Evolutionary conservation across 169 alveolate species (phyloP).

Genomic region (Miamiensis avidus): DNA sequence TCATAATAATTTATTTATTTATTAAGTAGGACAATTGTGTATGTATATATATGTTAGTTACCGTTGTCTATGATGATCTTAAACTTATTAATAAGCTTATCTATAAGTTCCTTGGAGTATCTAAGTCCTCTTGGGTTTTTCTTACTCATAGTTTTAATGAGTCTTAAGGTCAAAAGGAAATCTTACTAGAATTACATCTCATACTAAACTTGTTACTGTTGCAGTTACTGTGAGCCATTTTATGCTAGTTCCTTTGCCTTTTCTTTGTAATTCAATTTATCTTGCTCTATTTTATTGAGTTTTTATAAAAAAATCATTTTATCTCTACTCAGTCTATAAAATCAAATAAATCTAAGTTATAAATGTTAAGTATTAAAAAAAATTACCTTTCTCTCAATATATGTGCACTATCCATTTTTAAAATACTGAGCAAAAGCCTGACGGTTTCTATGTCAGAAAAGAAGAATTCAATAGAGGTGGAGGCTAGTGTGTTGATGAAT

Average conservation of each 20-base stretch:
- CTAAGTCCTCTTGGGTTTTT: background rate
- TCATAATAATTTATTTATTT: too few species aligned
- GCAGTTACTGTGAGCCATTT: conserved; percentile 7
- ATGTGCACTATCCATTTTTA: conserved; percentile 9
- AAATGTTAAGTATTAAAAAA: background rate
- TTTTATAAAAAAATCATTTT: too few species aligned
- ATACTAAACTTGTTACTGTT: too few species aligned
- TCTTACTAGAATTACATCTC: too few species aligned
- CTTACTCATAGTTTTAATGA: background rate
- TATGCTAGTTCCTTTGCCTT: conserved; percentile 1
- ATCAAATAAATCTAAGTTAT: background rate
- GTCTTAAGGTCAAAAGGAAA: too few species aligned
- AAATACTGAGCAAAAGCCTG: conserved; percentile 3
- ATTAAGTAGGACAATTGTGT: too few species aligned
- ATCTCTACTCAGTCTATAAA: too few species aligned
- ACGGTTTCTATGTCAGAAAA: conserved; percentile 10
- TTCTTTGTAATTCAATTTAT: background rate
- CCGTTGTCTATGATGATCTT: too few species aligned
- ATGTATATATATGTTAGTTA: too few species aligned
- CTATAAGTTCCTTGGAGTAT: background rate
- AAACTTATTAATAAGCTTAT: too few species aligned
- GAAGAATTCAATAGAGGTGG: background rate
- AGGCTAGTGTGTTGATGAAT: conserved; percentile 9
- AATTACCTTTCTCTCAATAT: background rate
- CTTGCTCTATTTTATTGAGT: too few species aligned